These are phyloP conservation scores for Xylaria bambusicola DNA, from an alignment of 495 filamentous ascomycete species.

Conservation along the genomic window DNA sequence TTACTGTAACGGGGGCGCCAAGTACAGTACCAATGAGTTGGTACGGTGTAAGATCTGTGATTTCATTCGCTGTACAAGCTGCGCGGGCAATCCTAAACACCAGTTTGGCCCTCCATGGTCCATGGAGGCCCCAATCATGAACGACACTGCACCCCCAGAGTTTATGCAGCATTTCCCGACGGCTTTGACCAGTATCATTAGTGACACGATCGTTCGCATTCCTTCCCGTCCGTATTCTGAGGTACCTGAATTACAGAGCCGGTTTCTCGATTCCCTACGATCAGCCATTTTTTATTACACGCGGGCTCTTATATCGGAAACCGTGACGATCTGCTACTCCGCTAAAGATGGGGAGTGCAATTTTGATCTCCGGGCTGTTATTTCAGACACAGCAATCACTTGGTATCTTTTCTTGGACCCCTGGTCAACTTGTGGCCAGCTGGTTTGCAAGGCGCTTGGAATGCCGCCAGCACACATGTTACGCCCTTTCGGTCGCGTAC, in stretches of 20 bases:
- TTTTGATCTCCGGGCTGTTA: slow-evolving; percentile 37
- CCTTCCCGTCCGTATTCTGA: neutral
- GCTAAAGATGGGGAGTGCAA: slow-evolving; percentile 17
- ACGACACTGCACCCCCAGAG: slow-evolving; percentile 8
- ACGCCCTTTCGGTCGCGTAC: slow-evolving; percentile 25
- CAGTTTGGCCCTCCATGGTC: slow-evolving; percentile 8
- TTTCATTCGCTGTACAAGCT: slow-evolving; percentile 31
- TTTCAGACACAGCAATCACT: slow-evolving; percentile 22
- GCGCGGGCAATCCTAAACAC: slow-evolving; percentile 40
- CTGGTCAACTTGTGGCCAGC: slow-evolving; percentile 18
- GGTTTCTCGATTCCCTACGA: slow-evolving; percentile 4
- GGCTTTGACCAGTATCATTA: slow-evolving; percentile 9
- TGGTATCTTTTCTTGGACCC: slow-evolving; percentile 40
- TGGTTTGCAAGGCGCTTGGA: neutral
- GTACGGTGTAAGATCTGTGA: slow-evolving; percentile 20
- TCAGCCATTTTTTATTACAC: slow-evolving; percentile 32
- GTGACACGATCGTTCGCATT: neutral
- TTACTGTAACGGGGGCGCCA: slow-evolving; percentile 35
- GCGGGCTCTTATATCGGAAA: slow-evolving; percentile 37
- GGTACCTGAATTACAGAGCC: neutral
- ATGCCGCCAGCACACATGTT: neutral
- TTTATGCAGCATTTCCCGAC: slow-evolving; percentile 26
- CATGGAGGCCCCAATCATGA: slow-evolving; percentile 11
- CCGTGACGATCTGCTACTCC: slow-evolving; percentile 35
- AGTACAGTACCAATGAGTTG: slow-evolving; percentile 31